Evolutionary conservation across 345 rosid species (phyloP), one percentile per base, ranked within the genome.

Genomic region (Excoecaria cochinchinensis): DNA sequence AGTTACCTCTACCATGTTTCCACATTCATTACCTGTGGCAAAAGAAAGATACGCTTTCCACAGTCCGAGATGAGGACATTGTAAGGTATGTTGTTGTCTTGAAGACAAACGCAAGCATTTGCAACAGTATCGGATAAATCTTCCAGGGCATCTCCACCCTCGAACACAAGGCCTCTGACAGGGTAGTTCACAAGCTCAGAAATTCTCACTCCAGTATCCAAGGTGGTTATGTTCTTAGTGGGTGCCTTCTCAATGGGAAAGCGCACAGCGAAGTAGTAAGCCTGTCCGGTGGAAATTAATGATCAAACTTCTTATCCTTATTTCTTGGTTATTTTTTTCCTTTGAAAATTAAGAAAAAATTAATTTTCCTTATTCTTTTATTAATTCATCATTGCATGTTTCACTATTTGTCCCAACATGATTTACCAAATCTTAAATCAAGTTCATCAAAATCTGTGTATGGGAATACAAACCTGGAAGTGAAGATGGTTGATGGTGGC

Each of bases 401-500:
- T 44, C 8, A 44, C 24, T 12, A 61, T 40, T 5, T 15, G 24
- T 4, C 55, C 8, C 8, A 12, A 71, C 22, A 55, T 48, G 21
- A 16, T 6, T 25, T 4, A n/a, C 48, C 69, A 19, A 60, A 74
- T 62, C 39, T 8, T 8, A 73, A 46, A 48, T 31, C n/a, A 40
- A 24, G 46, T 71, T 12, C 50, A 69, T 24, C 36, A 16, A 68
- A 66, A 36, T 31, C 48, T 38, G 47, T 22, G 50, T 52, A 25
- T 38, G 8, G 0, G 16, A 70, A 31, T 40, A 73, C 8, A 61
- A 64, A 95, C 99, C 99, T 95, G 98, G 80, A 95, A 95, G 87
- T 95, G 99, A 75, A 95, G 99, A 79, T 95, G 99, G 78, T 95
- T 95, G 83, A 93, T 89, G 73, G 99, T 95, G 39, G 97, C 99